Percentiles rank a stretch among this genome's conserved stretches.
These are phyloP conservation scores for Ormosia emarginata DNA, from an alignment of 306 rosid genomes.

Conservation along the genomic window DNA sequence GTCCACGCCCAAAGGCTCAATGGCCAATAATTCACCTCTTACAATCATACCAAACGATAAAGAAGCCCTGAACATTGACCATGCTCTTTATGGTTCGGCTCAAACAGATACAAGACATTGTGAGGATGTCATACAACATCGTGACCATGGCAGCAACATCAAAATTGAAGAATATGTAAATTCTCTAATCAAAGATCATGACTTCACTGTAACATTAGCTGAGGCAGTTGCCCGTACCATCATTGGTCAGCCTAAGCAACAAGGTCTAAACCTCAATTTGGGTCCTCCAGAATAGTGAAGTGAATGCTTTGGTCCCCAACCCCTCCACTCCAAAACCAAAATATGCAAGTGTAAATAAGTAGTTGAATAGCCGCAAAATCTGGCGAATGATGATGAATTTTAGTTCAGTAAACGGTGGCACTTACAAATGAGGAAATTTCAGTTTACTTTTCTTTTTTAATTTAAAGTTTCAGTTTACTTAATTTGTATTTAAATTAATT, in stretches of 20 bases:
- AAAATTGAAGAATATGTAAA: conserved; percentile 46
- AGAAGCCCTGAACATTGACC: conserved; percentile 32
- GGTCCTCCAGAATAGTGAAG: background rate
- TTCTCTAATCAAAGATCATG: conserved; percentile 48
- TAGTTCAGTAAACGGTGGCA: background rate
- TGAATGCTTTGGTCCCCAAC: background rate
- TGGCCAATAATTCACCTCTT: background rate
- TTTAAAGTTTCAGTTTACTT: background rate
- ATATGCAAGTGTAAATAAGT: background rate
- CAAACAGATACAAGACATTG: conserved; percentile 9
- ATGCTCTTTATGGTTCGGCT: conserved; percentile 17
- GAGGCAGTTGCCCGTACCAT: conserved; percentile 61
- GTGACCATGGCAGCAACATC: background rate
- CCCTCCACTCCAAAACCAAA: background rate
- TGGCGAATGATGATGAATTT: background rate
- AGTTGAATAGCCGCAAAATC: background rate
- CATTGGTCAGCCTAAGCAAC: conserved; percentile 25
- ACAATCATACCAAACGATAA: background rate
- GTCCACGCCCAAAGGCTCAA: conserved; percentile 23
- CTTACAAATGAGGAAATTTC: background rate
- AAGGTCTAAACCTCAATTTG: conserved; percentile 32
- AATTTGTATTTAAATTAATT: too few relatives aligned
- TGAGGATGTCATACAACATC: conserved; percentile 20
- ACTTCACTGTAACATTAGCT: conserved; percentile 51
- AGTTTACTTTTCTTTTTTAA: too few relatives aligned